A percentile compares a stretch with the other conserved stretches of the same genome.
These are phyloP conservation scores for Leucaena leucocephala DNA, from an alignment of 306 rosid genomes.

Conservation along the genomic window DNA sequence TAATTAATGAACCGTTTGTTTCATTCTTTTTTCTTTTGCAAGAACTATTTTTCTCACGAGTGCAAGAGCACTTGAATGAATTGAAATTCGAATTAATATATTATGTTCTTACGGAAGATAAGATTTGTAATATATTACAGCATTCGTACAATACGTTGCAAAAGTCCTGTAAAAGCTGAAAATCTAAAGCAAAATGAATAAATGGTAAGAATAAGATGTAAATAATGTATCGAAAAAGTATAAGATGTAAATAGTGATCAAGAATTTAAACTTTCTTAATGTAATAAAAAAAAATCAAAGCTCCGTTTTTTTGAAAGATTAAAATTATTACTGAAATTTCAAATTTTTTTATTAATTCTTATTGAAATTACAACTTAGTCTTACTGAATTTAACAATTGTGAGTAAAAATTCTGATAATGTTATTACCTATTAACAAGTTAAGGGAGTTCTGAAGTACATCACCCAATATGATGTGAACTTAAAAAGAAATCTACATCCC, in stretches of 20 bases:
- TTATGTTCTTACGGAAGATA: no score
- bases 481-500: slow-evolving; percentile 6
- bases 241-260: background rate
- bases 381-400: background rate
- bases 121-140: no score
- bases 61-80: background rate
- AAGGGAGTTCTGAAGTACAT: background rate
- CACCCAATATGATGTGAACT: slow-evolving; percentile 12
- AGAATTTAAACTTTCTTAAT: background rate
- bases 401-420: background rate
- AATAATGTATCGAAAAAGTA: background rate
- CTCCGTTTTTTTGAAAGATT: background rate
- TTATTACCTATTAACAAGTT: background rate
- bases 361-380: background rate
- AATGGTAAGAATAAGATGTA: background rate
- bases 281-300: background rate
- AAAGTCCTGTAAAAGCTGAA: no score
- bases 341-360: background rate
- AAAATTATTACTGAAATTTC: background rate
- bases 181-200: background rate
- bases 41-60: no score
- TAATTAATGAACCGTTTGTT: no score
- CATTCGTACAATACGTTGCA: no score
- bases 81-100: no score
- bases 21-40: no score